Evolutionary conservation across 352 stramenopile genomes (phyloP).

Genomic region (Phytophthora fragariae): DNA sequence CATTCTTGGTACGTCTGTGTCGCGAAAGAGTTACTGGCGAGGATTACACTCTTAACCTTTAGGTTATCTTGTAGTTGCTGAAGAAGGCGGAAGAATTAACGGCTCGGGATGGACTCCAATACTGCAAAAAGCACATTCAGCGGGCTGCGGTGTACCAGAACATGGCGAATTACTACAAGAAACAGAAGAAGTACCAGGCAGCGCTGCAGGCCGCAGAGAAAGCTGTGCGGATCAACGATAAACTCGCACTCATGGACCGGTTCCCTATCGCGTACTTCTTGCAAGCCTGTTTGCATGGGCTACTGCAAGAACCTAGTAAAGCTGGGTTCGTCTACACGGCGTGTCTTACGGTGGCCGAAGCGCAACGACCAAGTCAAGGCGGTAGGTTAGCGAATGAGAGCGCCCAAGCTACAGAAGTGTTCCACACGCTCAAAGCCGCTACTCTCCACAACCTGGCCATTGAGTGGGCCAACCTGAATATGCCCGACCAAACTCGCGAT

Average conservation of each 20-base stretch:
- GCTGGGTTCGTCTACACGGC: slow-evolving; percentile 72
- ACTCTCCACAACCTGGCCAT: slow-evolving; percentile 79
- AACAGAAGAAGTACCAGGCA: slow-evolving; percentile 76
- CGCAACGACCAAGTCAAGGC: slow-evolving; percentile 33
- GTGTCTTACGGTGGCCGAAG: slow-evolving; percentile 51
- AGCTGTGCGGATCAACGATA: slow-evolving; percentile 68
- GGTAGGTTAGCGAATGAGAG: slow-evolving; percentile 18
- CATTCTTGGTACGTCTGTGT: slow-evolving; percentile 56
- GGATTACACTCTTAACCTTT: not conserved
- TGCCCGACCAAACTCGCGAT: slow-evolving; percentile 68
- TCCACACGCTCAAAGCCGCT: slow-evolving; percentile 60
- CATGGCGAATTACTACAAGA: slow-evolving; percentile 80
- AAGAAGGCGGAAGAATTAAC: slow-evolving; percentile 78
- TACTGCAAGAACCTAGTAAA: slow-evolving; percentile 65
- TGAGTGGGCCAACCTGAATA: slow-evolving; percentile 71
- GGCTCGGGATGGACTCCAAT: slow-evolving; percentile 60
- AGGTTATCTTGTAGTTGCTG: slow-evolving; percentile 45
- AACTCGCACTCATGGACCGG: slow-evolving; percentile 56
- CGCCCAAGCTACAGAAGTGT: slow-evolving; percentile 45
- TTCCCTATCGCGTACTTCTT: slow-evolving; percentile 72
- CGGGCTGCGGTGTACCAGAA: slow-evolving; percentile 69
- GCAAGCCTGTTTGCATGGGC: slow-evolving; percentile 62
- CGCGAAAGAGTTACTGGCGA: not conserved
- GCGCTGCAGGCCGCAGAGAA: slow-evolving; percentile 67
- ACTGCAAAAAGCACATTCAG: slow-evolving; percentile 71